phyloP scores from a whole-genome alignment of 106 monocot genomes.

The Allium sativum region DNA sequence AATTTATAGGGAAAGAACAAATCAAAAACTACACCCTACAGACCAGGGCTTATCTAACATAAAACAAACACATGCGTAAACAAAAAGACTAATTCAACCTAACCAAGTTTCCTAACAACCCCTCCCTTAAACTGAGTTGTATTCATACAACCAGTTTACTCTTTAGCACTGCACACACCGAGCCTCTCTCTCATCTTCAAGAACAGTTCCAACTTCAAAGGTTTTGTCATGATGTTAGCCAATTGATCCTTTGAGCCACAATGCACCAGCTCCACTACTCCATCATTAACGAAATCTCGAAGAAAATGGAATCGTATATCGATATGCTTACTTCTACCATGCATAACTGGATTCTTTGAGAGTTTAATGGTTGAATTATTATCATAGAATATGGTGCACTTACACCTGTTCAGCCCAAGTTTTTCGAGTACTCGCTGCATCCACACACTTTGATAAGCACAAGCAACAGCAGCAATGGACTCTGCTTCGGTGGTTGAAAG shows the following conservation, averaged over 20 bases:
- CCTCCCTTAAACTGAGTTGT: background rate
- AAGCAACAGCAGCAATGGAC: background rate
- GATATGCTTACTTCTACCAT: too few species aligned
- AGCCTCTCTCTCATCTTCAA: background rate
- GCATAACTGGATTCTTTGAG: too few species aligned
- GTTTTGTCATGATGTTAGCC: too few species aligned
- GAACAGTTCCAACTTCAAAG: background rate
- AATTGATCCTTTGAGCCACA: background rate
- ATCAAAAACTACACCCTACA: too few species aligned
- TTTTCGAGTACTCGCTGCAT: background rate
- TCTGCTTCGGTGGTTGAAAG: background rate
- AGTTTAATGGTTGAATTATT: too few species aligned
- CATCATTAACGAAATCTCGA: too few species aligned
- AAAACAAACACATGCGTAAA: too few species aligned
- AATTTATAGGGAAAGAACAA: too few species aligned
- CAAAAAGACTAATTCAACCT: too few species aligned
- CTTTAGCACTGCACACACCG: background rate
- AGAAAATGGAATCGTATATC: too few species aligned
- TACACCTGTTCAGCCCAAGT: background rate
- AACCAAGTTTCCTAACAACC: background rate
- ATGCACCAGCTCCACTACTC: background rate
- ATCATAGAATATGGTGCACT: background rate
- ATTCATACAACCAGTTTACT: background rate
- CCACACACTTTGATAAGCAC: background rate
- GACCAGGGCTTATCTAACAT: too few species aligned